These are phyloP conservation scores for Eutrema yunnanense DNA, from an alignment of 345 rosid genomes.

Conservation along the genomic window DNA sequence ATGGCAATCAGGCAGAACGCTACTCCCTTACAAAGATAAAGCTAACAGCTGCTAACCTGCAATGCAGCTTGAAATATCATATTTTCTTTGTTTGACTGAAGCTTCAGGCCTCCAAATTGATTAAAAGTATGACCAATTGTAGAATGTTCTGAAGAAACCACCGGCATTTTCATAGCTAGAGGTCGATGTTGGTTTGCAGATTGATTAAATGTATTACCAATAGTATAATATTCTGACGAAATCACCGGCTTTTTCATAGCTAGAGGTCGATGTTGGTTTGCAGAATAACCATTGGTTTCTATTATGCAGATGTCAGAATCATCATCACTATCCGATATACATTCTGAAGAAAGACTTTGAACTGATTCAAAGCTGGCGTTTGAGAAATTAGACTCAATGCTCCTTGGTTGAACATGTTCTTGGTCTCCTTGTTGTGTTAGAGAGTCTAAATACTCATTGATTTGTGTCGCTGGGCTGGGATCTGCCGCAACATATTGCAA, in stretches of 20 bases:
- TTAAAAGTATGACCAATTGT: constrained; percentile 24
- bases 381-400: constrained; percentile 36
- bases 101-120: constrained; percentile 36
- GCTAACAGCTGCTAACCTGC: constrained; percentile 49
- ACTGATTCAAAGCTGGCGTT: constrained; percentile 60
- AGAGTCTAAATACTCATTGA: constrained; percentile 25
- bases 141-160: constrained; percentile 24
- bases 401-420: constrained; percentile 32
- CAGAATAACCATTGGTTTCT: constrained; percentile 65
- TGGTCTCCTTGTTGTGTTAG: constrained; percentile 33
- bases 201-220: constrained; percentile 28
- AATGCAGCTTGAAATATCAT: constrained; percentile 57
- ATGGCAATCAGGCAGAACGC: too few relatives aligned
- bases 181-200: constrained; percentile 25
- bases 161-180: constrained; percentile 23
- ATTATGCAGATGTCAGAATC: constrained; percentile 75
- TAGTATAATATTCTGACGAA: constrained; percentile 24
- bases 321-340: constrained; percentile 52
- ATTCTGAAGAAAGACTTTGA: constrained; percentile 57
- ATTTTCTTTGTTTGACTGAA: constrained; percentile 47
- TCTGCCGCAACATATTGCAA: constrained; percentile 28
- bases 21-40: background rate
- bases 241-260: constrained; percentile 22
- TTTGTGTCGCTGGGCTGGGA: constrained; percentile 28
- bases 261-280: constrained; percentile 30